Base-by-base conservation (phyloP, 306 rosid species). In the Cicer bijugum region DNA sequence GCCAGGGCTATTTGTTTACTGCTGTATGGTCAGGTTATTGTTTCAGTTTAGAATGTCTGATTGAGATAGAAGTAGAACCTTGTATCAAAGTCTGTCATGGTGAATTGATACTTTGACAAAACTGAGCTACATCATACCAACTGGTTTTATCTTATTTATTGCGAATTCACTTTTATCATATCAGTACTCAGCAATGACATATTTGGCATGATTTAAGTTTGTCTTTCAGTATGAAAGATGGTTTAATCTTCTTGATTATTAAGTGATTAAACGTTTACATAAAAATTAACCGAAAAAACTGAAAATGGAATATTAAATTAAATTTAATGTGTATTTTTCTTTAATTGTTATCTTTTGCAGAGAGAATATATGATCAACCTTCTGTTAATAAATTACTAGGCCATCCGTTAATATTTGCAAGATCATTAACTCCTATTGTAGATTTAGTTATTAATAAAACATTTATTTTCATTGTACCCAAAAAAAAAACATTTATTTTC, bases 21-120 rank as follows among this genome's bases (percentile, higher is more conserved):
- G 57, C 76, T 60, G 45, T 63, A 65, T 63, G 51, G 8, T 70
- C 53, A 17, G 46, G 51, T 35, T 20, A 69, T 7, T 67, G 46
- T 61, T 20, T 72, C 35, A 12, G 37, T 44, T 42, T 28, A 40
- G 44, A 40, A 6, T 40, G 44, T 40, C 44, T 40, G 44, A 8
- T 40, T 40, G 7, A 7, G 44, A 6, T 40, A 6, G 44, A 40
- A 40, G 1, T 40, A 6, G 44, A 40, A 40, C 44, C 44, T 40
- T 7, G 9, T 40, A 40, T 40, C 44, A 40, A 40, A 40, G 44
- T 40, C 9, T 40, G 44, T 45, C 50, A 2, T 10, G 5, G n/a
- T 11, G 9, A 45, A 10, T 45, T 45, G 50, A 45, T 45, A 45
- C 12, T 45, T 45, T 8, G 12, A 45, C n/a, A 45, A 45, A 45